Evolutionary conservation across 2,329 filamentous ascomycete species (phyloP), one percentile per base, ranked within the genome.

Genomic region (Ceratocystis destructans): DNA sequence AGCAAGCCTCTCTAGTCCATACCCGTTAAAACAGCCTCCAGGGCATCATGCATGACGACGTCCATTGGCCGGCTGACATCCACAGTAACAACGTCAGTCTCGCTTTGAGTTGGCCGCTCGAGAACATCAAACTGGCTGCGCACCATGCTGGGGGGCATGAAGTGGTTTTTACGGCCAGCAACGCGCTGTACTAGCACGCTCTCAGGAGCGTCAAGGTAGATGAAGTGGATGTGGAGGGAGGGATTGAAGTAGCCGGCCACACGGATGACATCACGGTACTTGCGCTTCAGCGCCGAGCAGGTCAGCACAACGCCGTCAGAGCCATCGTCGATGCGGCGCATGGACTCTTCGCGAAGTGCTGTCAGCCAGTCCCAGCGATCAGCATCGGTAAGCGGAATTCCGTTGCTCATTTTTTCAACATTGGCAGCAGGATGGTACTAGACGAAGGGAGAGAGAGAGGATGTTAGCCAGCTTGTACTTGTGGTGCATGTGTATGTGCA

Each of bases 321-420:
- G 46, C 85, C 84, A 62, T 75, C 76, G 66, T 79, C 77, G 68
- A 88, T 78, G 63, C 78, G 78, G 64, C 77, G 76, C 66, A 86
- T 79, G 5, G 85, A 83, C 72, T 86, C 87, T 70, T 90, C 83
- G 69, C 89, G 88, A 15, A 94, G 81, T 12, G 81, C 80, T 61
- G 87, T 89, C 69, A 99, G 85, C 94, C 94, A 99, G 78, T 96
- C 93, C 94, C 94, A 97, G 70, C 94, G 88, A 77, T 99, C 94
- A 68, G 86, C 87, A 73, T 99, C 94, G 66, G 89, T 96, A 45
- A 99, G 81, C 1, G 94, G 91, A 66, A 85, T 86, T 70, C 90
- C 90, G 71, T 81, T 82, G 73, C 83, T 81, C 94, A 99, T 99
- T 77, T 97, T 99, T 65, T 92, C 87, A 71, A 92, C 86, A 77